phyloP scores from a whole-genome alignment of 2,329 filamentous ascomycete species.

The Epichloe sylvatica region DNA sequence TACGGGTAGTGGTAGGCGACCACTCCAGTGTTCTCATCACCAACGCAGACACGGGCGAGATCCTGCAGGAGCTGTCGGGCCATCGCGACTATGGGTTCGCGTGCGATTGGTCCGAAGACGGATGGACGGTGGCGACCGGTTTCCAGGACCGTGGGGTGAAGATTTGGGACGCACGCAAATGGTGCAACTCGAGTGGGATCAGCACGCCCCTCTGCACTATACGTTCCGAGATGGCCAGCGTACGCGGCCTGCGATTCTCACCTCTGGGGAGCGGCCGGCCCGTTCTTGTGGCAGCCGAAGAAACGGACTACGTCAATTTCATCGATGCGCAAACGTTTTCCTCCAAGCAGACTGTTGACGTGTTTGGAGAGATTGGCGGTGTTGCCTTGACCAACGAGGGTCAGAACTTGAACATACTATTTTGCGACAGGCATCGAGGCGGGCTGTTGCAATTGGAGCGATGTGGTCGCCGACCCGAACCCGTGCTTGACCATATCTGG shows the following conservation, averaged over 20 bases:
- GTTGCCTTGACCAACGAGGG: slow-evolving; percentile 53
- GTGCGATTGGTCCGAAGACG: slow-evolving; percentile 68
- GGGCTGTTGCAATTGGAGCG: slow-evolving; percentile 50
- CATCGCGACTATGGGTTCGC: slow-evolving; percentile 62
- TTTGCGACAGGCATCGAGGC: slow-evolving; percentile 50
- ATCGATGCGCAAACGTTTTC: slow-evolving; percentile 53
- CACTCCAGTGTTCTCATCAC: slow-evolving; percentile 50
- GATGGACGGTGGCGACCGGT: slow-evolving; percentile 61
- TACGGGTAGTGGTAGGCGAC: slow-evolving; percentile 63
- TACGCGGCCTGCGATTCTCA: slow-evolving; percentile 57
- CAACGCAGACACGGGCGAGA: slow-evolving; percentile 51
- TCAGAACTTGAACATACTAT: slow-evolving; percentile 52
- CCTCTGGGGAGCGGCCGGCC: slow-evolving; percentile 53
- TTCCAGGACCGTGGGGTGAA: slow-evolving; percentile 61
- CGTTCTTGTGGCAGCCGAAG: slow-evolving; percentile 59
- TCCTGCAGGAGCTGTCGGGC: slow-evolving; percentile 42
- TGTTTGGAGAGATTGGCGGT: slow-evolving; percentile 65
- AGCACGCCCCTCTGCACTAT: slow-evolving; percentile 39
- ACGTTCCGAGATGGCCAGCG: slow-evolving; percentile 52
- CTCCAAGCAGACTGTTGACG: slow-evolving; percentile 54
- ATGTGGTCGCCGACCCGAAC: slow-evolving; percentile 20
- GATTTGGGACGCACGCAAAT: slow-evolving; percentile 64
- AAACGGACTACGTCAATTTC: slow-evolving; percentile 58
- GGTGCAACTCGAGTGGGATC: slow-evolving; percentile 39
- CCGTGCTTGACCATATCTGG: slow-evolving; percentile 11